phyloP scores from a whole-genome alignment of 768 basidiomycete genomes.

The Hypholoma sublateritium region DNA sequence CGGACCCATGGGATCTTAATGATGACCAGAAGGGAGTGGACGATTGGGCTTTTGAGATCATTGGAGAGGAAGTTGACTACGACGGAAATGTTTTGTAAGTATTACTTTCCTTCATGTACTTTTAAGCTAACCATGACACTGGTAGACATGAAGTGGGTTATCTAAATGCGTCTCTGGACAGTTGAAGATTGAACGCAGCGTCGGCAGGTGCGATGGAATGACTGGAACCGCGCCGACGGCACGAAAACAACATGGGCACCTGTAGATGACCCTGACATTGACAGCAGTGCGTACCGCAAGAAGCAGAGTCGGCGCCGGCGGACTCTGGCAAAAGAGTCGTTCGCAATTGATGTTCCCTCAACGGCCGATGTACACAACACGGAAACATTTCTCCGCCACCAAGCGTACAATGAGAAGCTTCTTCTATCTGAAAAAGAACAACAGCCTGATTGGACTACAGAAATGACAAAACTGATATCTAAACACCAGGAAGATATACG shows the following conservation, averaged over 20 bases:
- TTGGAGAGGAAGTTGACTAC: constrained; percentile 40
- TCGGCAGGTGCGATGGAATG: constrained; percentile 49
- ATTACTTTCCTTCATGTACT: background rate
- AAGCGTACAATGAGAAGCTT: constrained; percentile 48
- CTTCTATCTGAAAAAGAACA: constrained; percentile 7
- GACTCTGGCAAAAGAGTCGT: constrained; percentile 25
- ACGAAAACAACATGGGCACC: constrained; percentile 57
- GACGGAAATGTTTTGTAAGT: constrained; percentile 31
- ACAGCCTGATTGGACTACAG: constrained; percentile 13
- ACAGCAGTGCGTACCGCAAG: constrained; percentile 30
- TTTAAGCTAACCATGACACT: background rate
- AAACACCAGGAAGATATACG: constrained; percentile 12
- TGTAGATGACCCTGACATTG: constrained; percentile 13
- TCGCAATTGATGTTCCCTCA: constrained; percentile 39
- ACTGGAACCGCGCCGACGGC: constrained; percentile 50
- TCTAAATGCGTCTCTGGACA: background rate
- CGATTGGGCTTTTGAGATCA: constrained; percentile 34
- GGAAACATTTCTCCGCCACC: constrained; percentile 39
- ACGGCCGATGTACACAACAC: constrained; percentile 44
- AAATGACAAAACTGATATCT: constrained; percentile 19
- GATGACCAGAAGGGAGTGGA: constrained; percentile 16
- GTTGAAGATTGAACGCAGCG: background rate
- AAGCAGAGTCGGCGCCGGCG: constrained; percentile 29
- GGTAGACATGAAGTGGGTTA: constrained; percentile 30
- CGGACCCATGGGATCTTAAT: constrained; percentile 26